Evolutionary conservation across 2,329 filamentous ascomycete genomes (phyloP).

Genomic region (Seiridium cupressi): DNA sequence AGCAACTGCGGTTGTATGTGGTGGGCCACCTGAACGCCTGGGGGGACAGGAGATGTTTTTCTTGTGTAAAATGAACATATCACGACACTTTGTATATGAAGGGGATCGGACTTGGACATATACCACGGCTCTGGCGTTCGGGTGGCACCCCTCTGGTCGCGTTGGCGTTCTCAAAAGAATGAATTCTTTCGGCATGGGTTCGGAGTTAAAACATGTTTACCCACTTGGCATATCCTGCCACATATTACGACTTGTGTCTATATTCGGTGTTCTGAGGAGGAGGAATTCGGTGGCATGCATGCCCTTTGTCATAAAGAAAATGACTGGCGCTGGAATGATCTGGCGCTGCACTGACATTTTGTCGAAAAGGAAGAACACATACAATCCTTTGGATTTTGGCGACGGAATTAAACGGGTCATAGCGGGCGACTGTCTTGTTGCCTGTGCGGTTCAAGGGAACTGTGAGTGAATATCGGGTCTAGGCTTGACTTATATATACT

Average conservation of each 20-base stretch:
- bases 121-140: constrained; percentile 6
- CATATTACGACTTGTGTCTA: background rate
- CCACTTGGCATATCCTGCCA: constrained; percentile 5
- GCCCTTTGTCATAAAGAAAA: background rate
- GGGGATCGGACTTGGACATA: background rate
- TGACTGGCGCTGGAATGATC: background rate
- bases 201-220: constrained; percentile 4
- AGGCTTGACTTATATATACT: background rate
- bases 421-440: background rate
- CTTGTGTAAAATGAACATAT: background rate
- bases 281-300: background rate
- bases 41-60: background rate
- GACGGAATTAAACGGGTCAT: background rate
- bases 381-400: background rate
- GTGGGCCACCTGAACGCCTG: constrained; percentile 41
- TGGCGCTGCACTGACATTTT: background rate
- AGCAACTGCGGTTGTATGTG: constrained; percentile 54
- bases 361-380: background rate
- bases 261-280: background rate
- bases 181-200: background rate
- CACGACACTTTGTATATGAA: constrained; percentile 8
- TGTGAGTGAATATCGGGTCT: background rate
- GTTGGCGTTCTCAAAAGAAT: background rate
- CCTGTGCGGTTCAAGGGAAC: background rate
- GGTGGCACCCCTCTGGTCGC: background rate